These are phyloP conservation scores for Cryptococcus depauperatus DNA, from an alignment of 1,284 basidiomycete species.

Conservation along the genomic window DNA sequence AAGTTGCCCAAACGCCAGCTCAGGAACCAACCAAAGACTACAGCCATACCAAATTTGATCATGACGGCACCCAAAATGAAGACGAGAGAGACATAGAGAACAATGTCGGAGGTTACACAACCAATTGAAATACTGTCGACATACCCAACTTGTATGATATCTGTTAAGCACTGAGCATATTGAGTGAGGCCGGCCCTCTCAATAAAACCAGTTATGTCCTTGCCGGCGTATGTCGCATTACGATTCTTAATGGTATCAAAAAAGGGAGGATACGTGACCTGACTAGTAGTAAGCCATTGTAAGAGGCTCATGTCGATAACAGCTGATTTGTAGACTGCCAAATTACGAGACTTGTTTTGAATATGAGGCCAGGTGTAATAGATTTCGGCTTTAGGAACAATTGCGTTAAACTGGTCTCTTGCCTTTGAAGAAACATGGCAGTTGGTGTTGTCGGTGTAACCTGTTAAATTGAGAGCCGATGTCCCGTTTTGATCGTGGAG, in stretches of 20 bases:
- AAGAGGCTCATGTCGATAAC: conserved; percentile 82
- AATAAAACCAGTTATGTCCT: conserved; percentile 78
- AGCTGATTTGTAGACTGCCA: conserved; percentile 81
- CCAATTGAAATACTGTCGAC: conserved; percentile 91
- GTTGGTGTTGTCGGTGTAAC: conserved; percentile 56
- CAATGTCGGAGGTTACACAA: conserved; percentile 88
- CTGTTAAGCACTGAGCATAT: conserved; percentile 73
- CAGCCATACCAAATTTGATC: conserved; percentile 94
- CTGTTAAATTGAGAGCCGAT: conserved; percentile 57
- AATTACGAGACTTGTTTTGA: conserved; percentile 58
- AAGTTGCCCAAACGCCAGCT: conserved; percentile 91
- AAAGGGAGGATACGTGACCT: conserved; percentile 70
- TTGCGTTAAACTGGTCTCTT: conserved; percentile 48
- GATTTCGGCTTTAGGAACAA: conserved; percentile 66
- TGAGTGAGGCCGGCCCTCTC: conserved; percentile 54
- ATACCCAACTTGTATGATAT: conserved; percentile 80
- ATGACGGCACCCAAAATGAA: conserved; percentile 96
- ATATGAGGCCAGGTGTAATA: conserved; percentile 91
- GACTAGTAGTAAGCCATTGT: conserved; percentile 67
- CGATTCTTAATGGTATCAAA: conserved; percentile 68
- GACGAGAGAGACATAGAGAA: conserved; percentile 88
- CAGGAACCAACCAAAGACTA: conserved; percentile 95
- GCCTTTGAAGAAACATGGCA: conserved; percentile 65
- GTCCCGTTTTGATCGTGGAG: conserved; percentile 67
- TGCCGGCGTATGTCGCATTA: conserved; percentile 67